Evolutionary conservation across 331 rosid genomes (phyloP), one percentile per base, ranked within the genome.

Genomic region (Saraca asoca): DNA sequence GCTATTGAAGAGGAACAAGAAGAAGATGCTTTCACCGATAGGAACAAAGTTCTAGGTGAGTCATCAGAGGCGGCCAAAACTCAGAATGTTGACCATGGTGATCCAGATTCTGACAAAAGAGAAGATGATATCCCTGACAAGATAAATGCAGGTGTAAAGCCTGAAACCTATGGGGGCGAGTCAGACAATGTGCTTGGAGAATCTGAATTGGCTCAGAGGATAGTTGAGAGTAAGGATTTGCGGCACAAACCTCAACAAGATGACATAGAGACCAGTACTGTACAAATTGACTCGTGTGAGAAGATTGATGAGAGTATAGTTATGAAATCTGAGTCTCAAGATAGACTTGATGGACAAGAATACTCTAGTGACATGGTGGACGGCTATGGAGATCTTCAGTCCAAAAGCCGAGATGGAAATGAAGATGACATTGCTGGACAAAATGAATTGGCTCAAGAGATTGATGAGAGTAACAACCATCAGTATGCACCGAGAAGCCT

Each of bases 1-100:
- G 59, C 75, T 15, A 64, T 57, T 72, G 76, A 72, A 62, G 75
- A 73, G 62, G 49, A n/a, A n/a, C n/a, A n/a, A n/a, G n/a, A n/a
- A n/a, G 31, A 24, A 24, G 31, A 24, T 24, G 31, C 31, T 24
- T 24, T 24, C 31, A 24, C 31, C 31, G 31, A 24, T 24, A 24
- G 2, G 31, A 24, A 24, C 31, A 24, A 24, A 24, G 31, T 3
- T 24, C 31, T 3, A 24, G 31, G 3, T 24, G 31, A 24, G 31
- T 24, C 31, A 24, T 24, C 31, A 24, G 31, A 24, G 31, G 31
- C 1, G 31, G 31, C 31, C 31, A 24, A 24, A 24, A 24, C 31
- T 24, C 31, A 24, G 31, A 58, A 76, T 33, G 66, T 64, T 48
- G 76, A 51, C 24, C 58, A 11, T 64, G 54, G 67, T 24, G 31